phyloP scores from a whole-genome alignment of 73 alveolate genomes.

The Halteria grandinella region DNA sequence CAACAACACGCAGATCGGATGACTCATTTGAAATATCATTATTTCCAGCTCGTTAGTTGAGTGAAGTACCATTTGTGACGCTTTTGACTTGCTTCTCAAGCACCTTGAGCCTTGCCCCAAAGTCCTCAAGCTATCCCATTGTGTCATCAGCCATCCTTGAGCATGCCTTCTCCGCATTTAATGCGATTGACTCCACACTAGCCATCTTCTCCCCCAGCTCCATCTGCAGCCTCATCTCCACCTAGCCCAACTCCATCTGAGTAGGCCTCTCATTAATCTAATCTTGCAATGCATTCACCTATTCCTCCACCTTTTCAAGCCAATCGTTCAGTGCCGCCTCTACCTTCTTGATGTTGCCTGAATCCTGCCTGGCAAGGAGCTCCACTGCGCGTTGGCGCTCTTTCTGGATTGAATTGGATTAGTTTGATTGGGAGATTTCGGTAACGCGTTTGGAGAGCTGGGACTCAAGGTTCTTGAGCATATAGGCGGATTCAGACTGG shows the following conservation, averaged over 20 bases:
- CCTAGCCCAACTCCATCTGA: not conserved
- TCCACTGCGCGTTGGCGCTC: no score
- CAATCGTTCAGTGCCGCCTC: slow-evolving; percentile 43
- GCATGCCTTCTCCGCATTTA: slow-evolving; percentile 39
- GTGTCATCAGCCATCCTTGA: slow-evolving; percentile 39
- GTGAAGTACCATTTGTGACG: slow-evolving; percentile 6
- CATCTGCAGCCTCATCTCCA: not conserved
- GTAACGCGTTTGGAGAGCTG: not conserved
- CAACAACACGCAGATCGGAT: no score
- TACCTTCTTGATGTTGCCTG: slow-evolving; percentile 27
- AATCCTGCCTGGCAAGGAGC: no score
- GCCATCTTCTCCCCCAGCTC: slow-evolving; percentile 20
- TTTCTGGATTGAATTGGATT: not conserved
- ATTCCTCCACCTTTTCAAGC: slow-evolving; percentile 53
- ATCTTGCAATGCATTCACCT: slow-evolving; percentile 25
- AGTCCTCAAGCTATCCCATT: not conserved
- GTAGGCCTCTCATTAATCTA: not conserved
- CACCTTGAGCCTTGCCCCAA: not conserved
- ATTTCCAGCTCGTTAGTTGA: no score
- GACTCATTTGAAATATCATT: no score
- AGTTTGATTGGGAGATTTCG: not conserved
- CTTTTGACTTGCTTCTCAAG: slow-evolving; percentile 20
- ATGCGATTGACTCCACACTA: slow-evolving; percentile 27
- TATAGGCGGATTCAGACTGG: no score
- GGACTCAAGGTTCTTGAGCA: not conserved